phyloP scores from a whole-genome alignment of 1,139 yeast genomes.

The Saccharomyces pastorianus region DNA sequence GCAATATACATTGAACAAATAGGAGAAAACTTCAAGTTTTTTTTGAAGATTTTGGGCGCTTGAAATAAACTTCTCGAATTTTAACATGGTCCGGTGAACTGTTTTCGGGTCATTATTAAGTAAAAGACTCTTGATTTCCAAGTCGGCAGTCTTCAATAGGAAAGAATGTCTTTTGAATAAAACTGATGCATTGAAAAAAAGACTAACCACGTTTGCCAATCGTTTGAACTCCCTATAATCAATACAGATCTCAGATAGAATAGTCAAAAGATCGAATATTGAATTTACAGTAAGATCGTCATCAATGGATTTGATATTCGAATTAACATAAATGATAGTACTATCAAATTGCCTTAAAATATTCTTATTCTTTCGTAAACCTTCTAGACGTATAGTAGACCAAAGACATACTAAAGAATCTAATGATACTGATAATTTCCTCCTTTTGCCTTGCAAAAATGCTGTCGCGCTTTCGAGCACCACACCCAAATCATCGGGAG shows the following conservation, averaged over 20 bases:
- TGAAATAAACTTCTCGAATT: conserved; percentile 21
- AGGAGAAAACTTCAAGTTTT: conserved; percentile 11
- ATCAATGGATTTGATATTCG: conserved; percentile 6
- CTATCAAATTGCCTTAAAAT: conserved; percentile 13
- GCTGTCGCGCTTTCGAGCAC: background rate
- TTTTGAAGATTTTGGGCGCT: conserved; percentile 7
- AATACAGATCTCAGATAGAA: conserved; percentile 15
- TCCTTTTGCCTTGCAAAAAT: background rate
- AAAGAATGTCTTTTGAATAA: conserved; percentile 10
- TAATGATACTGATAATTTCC: background rate
- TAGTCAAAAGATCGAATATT: conserved; percentile 4
- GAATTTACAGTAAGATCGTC: background rate
- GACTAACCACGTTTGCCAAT: conserved; percentile 28
- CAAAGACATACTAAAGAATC: background rate
- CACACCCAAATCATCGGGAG: background rate
- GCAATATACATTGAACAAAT: conserved; percentile 18
- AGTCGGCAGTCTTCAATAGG: conserved; percentile 10
- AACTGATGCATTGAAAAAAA: conserved; percentile 27
- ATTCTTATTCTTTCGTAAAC: conserved; percentile 3
- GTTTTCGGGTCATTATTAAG: conserved; percentile 4
- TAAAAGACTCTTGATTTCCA: conserved; percentile 10
- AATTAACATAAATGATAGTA: conserved; percentile 14
- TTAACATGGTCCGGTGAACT: conserved; percentile 14
- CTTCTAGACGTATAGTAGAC: background rate
- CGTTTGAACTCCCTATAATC: conserved; percentile 23